phyloP scores from a whole-genome alignment of 2,329 filamentous ascomycete species.

The Bipolaris victoriae region DNA sequence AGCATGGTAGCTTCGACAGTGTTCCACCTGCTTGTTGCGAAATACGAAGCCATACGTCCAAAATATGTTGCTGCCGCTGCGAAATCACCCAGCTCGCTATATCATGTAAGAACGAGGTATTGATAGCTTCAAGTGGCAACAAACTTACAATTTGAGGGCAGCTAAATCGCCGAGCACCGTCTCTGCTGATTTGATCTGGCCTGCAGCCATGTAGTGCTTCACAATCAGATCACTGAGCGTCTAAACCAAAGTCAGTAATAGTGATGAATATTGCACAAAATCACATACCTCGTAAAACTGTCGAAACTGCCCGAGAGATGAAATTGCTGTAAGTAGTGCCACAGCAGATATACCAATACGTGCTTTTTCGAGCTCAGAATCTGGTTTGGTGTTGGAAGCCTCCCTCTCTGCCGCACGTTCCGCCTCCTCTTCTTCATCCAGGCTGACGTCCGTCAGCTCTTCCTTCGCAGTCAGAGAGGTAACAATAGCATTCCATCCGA shows the following conservation, averaged over 20 bases:
- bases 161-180: conserved; percentile 83
- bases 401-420: conserved; percentile 16
- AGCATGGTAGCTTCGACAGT: conserved; percentile 82
- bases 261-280: neutral
- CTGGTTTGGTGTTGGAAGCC: neutral
- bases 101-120: conserved; percentile 10
- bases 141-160: conserved; percentile 71
- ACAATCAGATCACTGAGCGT: conserved; percentile 83
- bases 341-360: conserved; percentile 39
- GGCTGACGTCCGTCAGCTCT: conserved; percentile 47
- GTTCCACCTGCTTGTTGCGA: conserved; percentile 78
- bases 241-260: conserved; percentile 64
- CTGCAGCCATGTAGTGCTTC: conserved; percentile 80
- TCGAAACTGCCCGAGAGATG: conserved; percentile 49
- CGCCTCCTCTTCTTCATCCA: conserved; percentile 36
- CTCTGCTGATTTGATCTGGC: conserved; percentile 77
- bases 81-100: conserved; percentile 70
- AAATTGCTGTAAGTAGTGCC: conserved; percentile 41
- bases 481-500: conserved; percentile 69
- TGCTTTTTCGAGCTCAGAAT: conserved; percentile 13
- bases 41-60: conserved; percentile 72
- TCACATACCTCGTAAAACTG: conserved; percentile 48
- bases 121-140: neutral
- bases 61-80: conserved; percentile 77
- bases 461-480: conserved; percentile 30